phyloP scores from a whole-genome alignment of 352 stramenopile species.

The Globisporangium megalacanthum region DNA sequence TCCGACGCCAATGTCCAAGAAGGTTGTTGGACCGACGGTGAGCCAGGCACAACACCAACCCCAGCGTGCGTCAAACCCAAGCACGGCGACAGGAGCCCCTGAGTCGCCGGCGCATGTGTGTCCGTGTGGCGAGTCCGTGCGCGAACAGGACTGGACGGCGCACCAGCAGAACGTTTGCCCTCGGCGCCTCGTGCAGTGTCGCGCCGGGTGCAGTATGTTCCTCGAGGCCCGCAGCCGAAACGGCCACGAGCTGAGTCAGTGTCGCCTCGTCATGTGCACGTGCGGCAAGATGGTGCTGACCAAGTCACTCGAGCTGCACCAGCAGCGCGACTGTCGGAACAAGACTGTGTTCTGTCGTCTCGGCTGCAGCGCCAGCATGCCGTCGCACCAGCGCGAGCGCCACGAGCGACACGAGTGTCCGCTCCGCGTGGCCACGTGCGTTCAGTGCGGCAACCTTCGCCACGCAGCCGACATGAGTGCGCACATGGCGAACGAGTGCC shows the following conservation, averaged over 20 bases:
- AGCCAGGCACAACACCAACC: no score
- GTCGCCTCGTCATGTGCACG: conserved; percentile 51
- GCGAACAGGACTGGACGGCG: conserved; percentile 17
- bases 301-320: conserved; percentile 42
- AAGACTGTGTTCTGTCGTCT: conserved; percentile 38
- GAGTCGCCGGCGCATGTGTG: conserved; percentile 20
- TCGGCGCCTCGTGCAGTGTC: conserved; percentile 40
- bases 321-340: conserved; percentile 42
- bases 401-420: conserved; percentile 55
- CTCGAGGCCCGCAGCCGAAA: conserved; percentile 47
- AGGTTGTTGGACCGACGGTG: no score
- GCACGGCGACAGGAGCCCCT: no score
- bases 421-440: conserved; percentile 30
- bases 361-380: conserved; percentile 27
- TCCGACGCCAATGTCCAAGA: not conserved
- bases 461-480: conserved; percentile 37
- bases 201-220: conserved; percentile 40
- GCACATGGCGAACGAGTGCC: conserved; percentile 38
- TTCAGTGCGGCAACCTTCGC: conserved; percentile 26
- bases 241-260: conserved; percentile 65
- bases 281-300: conserved; percentile 68
- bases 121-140: conserved; percentile 33
- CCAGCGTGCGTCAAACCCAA: no score
- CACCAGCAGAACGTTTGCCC: conserved; percentile 32
- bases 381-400: conserved; percentile 27